These are phyloP conservation scores for Sphaerulina musiva DNA, from an alignment of 2,329 filamentous ascomycete species.

Conservation along the genomic window DNA sequence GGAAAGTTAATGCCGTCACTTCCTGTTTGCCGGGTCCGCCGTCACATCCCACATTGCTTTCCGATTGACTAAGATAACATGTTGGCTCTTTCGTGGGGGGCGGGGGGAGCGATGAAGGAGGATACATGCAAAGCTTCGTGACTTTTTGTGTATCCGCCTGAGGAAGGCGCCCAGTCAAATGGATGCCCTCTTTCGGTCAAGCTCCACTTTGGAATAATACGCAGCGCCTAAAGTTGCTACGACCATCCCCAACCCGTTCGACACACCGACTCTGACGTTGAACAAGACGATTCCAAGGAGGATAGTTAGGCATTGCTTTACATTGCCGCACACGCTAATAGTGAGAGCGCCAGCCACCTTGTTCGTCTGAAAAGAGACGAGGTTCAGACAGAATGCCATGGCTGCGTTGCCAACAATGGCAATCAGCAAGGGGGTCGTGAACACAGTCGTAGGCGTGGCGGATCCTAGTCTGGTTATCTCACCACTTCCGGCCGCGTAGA, in stretches of 20 bases:
- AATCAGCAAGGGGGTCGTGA: constrained; percentile 21
- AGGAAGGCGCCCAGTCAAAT: neutral
- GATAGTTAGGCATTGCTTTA: constrained; percentile 36
- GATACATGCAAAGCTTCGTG: neutral
- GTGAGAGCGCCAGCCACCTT: constrained; percentile 36
- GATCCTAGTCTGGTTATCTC: constrained; percentile 36
- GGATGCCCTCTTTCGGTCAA: constrained; percentile 41
- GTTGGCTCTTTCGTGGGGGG: no score
- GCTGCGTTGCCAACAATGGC: constrained; percentile 31
- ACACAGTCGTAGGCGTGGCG: constrained; percentile 20
- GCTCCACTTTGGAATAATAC: constrained; percentile 54
- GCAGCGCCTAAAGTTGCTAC: constrained; percentile 52
- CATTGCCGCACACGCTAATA: constrained; percentile 34
- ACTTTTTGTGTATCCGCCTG: neutral
- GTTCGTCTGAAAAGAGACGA: constrained; percentile 37
- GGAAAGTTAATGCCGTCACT: neutral
- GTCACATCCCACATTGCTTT: neutral
- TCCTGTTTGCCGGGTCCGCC: neutral
- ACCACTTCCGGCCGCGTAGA: constrained; percentile 19
- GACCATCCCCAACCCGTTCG: constrained; percentile 51
- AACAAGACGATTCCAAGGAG: constrained; percentile 35
- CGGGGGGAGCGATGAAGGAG: no score
- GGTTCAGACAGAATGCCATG: constrained; percentile 34
- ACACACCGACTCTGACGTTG: constrained; percentile 29
- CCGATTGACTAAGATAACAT: neutral